Percentiles rank a stretch among this genome's conserved stretches.
These are phyloP conservation scores for Chaetomiaceae sp. DNA, from an alignment of 2,329 filamentous ascomycete genomes.

Conservation along the genomic window DNA sequence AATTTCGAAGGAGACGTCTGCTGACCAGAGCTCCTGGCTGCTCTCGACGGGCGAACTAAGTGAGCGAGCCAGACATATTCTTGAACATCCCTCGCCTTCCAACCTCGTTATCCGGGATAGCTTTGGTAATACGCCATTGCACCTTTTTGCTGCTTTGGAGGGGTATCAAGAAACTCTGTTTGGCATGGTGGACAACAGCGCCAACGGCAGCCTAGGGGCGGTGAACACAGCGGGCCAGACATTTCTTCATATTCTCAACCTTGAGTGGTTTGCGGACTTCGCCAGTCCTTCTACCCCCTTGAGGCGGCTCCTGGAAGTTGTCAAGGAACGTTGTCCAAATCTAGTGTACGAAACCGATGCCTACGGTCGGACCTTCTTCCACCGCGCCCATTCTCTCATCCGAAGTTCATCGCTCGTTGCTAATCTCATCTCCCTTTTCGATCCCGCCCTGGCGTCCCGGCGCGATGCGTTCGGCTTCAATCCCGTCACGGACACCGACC, in stretches of 20 bases:
- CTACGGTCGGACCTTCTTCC: constrained; percentile 52
- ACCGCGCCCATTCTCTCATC: constrained; percentile 37
- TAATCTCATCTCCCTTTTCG: constrained; percentile 35
- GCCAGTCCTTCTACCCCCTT: constrained; percentile 26
- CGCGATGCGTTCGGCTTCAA: constrained; percentile 48
- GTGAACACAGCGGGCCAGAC: constrained; percentile 47
- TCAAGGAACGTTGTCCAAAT: constrained; percentile 27
- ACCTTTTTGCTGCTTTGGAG: constrained; percentile 42
- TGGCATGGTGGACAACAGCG: constrained; percentile 23
- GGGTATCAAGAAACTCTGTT: constrained; percentile 31
- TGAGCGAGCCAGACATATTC: constrained; percentile 23
- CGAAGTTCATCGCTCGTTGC: constrained; percentile 30
- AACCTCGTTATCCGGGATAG: constrained; percentile 35
- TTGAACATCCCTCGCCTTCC: constrained; percentile 20
- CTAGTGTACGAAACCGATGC: constrained; percentile 40
- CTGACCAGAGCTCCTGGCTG: constrained; percentile 27
- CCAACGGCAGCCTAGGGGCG: constrained; percentile 23
- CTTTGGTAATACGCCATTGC: constrained; percentile 47
- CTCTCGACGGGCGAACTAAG: constrained; percentile 30
- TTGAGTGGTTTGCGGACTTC: constrained; percentile 33
- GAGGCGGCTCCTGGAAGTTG: constrained; percentile 27
- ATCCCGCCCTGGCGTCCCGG: constrained; percentile 32
- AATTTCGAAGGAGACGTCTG: constrained; percentile 28
- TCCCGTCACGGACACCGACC: constrained; percentile 26
- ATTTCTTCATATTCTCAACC: constrained; percentile 43